Base-by-base conservation (phyloP, 2,329 filamentous ascomycete species). In the Cercospora zeina region DNA sequence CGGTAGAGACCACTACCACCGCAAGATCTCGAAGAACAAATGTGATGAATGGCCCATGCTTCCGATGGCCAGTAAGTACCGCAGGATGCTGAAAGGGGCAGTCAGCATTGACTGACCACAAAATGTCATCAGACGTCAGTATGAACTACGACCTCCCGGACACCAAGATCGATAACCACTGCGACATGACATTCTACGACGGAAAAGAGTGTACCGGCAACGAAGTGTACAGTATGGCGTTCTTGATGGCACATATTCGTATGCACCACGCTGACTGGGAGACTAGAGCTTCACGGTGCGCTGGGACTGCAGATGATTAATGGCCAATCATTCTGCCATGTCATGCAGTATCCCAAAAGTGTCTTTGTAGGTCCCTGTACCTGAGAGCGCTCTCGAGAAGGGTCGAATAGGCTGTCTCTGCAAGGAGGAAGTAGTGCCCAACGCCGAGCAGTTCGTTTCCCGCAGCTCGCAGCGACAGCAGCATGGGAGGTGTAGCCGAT, bases 121-220 rank as follows among this genome's bases (percentile, higher is more conserved):
- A 1, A 9, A 36, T 4, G 24, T 14, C 14, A 4, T 33, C 53
- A 55, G 53, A 55, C 33, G 9, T 42, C 16, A 55, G 53, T 34
- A 42, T 54, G 53, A 55, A 55, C 33, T 37, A 37, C 53, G 7
- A 10, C 16, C 31, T 37, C 31, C 53, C 53, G 21, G 33, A 55
- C 34, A 27, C 31, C 31, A 55, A 55, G 53, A 34, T 55, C 31
- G 53, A 55, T 27, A 55, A 55, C 34, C 53, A 55, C 19, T 55
- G 53, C 19, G 31, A 55, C 14, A 19, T 55, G 11, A 42, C 53
- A 1, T 37, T 55, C 33, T 55, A 13, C 34, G 53, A 55, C 14
- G 53, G 53, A 9, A 24, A 24, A 14, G 31, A 24, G 21, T 55
- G 53, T 30, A 55, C 34, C 7, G 53, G 53, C 13, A 24, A 55